Evolutionary conservation across 768 basidiomycete species (phyloP), one percentile per base, ranked within the genome.

Genomic region (Polyporus arcularius): DNA sequence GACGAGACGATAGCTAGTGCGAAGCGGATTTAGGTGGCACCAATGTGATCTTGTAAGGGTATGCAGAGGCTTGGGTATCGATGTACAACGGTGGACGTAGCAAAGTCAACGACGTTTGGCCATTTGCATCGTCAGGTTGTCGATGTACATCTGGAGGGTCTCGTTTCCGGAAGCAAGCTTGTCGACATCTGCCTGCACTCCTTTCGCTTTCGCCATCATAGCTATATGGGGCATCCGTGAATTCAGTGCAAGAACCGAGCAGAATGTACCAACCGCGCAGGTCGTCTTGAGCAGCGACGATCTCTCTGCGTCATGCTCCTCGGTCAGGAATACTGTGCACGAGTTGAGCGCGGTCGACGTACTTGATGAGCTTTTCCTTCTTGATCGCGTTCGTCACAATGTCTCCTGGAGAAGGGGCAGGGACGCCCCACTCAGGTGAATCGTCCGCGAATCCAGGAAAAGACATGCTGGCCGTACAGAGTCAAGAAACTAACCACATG

Each of bases 81-180:
- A 52, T 16, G 50, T 28, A 28, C 41, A 15, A 46, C 38, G 47
- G 47, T 43, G 26, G 48, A 32, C 28, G 40, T 52, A 26, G 55
- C 18, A 53, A 31, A 43, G 18, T 82, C 73, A 90, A 72, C 88
- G 83, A 62, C 90, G 79, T 70, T 86, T 90, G 32, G 90, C 88
- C 86, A 93, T 90, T 73, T 94, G 92, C 68, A 90, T 80, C 0
- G 92, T 94, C 67, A 94, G 71, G 67, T 94, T 94, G 70, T 94
- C 91, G 69, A 93, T 92, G 69, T 94, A 94, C 85, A 87, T 89
- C 70, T 94, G 92, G 56, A 94, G 75, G 6, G 87, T 93, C 58
- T 87, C 86, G 64, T 94, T 94, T 52, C 87, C 89, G 4, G 90
- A 89, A 1, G 80, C 75, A 21, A 94, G 78, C 72, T 90, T 92